Evolutionary conservation across 2,329 filamentous ascomycete species (phyloP), one percentile per base, ranked within the genome.

Genomic region (Hypoxylon sp.): DNA sequence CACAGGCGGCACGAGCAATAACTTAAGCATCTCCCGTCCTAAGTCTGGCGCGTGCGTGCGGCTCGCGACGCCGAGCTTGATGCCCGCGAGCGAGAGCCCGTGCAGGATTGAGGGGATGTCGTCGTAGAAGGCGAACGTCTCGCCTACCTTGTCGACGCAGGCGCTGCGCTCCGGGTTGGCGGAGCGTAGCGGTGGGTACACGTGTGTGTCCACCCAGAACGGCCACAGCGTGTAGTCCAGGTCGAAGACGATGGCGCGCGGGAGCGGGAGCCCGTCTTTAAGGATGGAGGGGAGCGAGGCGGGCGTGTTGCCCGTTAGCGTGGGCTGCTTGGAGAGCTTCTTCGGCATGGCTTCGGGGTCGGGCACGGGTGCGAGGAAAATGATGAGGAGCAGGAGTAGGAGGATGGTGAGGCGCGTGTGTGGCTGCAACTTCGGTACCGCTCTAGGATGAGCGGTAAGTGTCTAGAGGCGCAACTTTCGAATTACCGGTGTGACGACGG

Each of bases 161-260:
- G 73, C 77, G 70, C 76, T 82, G 81, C 79, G 80, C 6, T 77
- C 69, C 0, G 82, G 62, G 59, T 84, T 82, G 6, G 84, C 75
- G 72, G 84, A 75, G 72, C 86, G 86, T 17, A 97, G 82, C 0
- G 94, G 94, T 6, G 89, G 87, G 24, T 89, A 88, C 74, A 96
- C 92, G 81, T 98, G 94, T 2, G 94, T 97, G 83, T 98, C 96
- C 1, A 97, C 91, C 95, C 95, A 98, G 82, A 98, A 98, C 3
- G 94, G 94, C 96, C 95, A 98, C n/a, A 98, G 86, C 0, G 96
- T 98, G 85, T 98, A 98, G 85, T 98, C 95, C 69, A 98, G 89
- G 79, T 98, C 96, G 82, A 98, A 98, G 70, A 96, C 92, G 74
- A 98, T 87, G 73, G 97, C 86, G 68, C 91, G 89, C 0, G 94